A percentile compares a stretch with the other conserved stretches of the same genome.
phyloP scores from a whole-genome alignment of 352 stramenopile species.

The Phytopythium oedochilum region DNA sequence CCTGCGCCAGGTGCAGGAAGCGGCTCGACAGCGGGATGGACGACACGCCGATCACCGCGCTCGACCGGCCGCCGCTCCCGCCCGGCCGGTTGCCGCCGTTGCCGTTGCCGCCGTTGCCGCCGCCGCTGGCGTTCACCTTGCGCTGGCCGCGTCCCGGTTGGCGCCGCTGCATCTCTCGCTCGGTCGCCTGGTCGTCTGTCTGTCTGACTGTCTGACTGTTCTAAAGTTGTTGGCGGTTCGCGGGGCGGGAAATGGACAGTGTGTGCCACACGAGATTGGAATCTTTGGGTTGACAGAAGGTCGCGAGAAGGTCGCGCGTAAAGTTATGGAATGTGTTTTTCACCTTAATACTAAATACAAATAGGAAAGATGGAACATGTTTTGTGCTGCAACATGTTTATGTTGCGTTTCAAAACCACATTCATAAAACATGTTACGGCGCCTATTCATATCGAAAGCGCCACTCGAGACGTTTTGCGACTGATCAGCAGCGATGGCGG shows the following conservation, averaged over 20 bases:
- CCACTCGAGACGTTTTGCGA: neutral
- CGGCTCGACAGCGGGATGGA: slow-evolving; percentile 65
- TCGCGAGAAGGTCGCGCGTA: neutral
- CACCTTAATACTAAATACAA: too few species aligned
- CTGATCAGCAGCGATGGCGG: slow-evolving; percentile 4
- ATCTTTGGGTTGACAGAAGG: neutral
- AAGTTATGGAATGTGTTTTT: too few species aligned
- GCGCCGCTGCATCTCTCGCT: slow-evolving; percentile 22
- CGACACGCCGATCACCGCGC: slow-evolving; percentile 62
- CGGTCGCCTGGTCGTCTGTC: neutral
- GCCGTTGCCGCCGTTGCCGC: slow-evolving; percentile 2
- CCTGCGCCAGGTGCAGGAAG: slow-evolving; percentile 63
- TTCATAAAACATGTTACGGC: too few species aligned
- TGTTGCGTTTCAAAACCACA: too few species aligned
- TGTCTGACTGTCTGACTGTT: neutral
- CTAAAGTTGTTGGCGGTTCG: neutral
- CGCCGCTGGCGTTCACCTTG: slow-evolving; percentile 32
- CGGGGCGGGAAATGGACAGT: neutral
- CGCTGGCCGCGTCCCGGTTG: slow-evolving; percentile 37
- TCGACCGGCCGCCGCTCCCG: slow-evolving; percentile 17
- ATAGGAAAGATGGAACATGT: too few species aligned
- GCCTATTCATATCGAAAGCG: neutral
- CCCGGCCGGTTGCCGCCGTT: slow-evolving; percentile 13
- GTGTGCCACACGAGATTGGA: neutral
- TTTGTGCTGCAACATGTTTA: too few species aligned